Evolutionary conservation across 2,329 filamentous ascomycete species (phyloP).

Genomic region (Diplodia sapinea): DNA sequence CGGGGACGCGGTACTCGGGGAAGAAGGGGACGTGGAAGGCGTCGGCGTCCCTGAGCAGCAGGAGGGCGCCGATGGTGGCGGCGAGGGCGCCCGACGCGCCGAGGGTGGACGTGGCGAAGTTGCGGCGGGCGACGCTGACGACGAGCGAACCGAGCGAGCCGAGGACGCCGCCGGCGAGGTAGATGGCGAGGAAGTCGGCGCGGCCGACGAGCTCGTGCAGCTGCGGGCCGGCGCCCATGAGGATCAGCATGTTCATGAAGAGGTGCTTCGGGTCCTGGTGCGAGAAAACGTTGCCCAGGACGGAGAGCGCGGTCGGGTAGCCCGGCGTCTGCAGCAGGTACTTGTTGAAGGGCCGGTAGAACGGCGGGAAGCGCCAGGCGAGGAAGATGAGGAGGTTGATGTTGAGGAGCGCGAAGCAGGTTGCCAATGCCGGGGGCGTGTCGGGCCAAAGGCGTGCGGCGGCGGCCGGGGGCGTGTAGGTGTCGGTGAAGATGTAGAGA

Average conservation of each 20-base stretch:
- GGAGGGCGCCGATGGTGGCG: slow-evolving; percentile 42
- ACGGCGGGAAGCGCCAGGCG: slow-evolving; percentile 67
- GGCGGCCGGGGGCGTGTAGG: slow-evolving; percentile 42
- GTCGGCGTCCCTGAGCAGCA: slow-evolving; percentile 43
- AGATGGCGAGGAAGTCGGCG: slow-evolving; percentile 45
- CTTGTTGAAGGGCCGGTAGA: slow-evolving; percentile 71
- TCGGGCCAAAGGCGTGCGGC: slow-evolving; percentile 44
- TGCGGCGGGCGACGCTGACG: slow-evolving; percentile 42
- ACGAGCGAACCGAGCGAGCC: slow-evolving; percentile 39
- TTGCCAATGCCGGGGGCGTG: slow-evolving; percentile 44
- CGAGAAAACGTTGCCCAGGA: slow-evolving; percentile 71
- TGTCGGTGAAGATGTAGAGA: slow-evolving; percentile 41
- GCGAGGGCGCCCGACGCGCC: slow-evolving; percentile 45
- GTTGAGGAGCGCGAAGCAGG: slow-evolving; percentile 66
- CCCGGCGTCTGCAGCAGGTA: slow-evolving; percentile 71
- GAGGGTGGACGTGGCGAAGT: slow-evolving; percentile 39
- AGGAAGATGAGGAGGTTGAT: slow-evolving; percentile 63
- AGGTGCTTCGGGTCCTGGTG: slow-evolving; percentile 70
- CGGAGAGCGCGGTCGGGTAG: slow-evolving; percentile 65
- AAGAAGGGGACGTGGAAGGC: slow-evolving; percentile 40
- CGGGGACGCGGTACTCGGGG: slow-evolving; percentile 34
- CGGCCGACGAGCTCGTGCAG: slow-evolving; percentile 46
- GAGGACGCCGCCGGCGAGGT: slow-evolving; percentile 42
- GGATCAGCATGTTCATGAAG: slow-evolving; percentile 66
- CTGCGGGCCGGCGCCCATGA: slow-evolving; percentile 69